Conservation (phyloP, 192 early-diverging fungal species). For the Ambispora gerdemannii region DNA sequence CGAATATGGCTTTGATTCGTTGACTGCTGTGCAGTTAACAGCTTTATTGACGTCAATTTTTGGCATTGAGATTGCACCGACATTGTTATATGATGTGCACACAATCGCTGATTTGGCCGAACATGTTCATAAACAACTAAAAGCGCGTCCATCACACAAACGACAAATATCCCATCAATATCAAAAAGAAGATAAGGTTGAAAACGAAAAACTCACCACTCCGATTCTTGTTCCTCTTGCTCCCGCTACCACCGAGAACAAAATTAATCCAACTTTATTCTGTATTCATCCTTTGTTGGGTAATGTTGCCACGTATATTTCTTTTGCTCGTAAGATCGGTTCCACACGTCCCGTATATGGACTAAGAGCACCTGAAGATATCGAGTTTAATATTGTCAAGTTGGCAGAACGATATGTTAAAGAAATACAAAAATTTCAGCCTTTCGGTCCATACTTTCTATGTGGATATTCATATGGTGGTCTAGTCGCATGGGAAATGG, state of each 20-base stretch:
- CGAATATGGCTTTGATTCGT: conserved; percentile 26
- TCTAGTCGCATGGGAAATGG: conserved; percentile 29
- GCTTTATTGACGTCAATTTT: conserved; percentile 23
- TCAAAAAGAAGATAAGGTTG: too few species aligned
- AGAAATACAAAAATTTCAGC: neutral
- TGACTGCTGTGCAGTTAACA: conserved; percentile 18
- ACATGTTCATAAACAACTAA: neutral
- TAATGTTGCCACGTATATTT: conserved; percentile 26
- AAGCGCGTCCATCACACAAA: too few species aligned
- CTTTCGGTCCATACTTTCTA: conserved; percentile 18
- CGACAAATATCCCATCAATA: too few species aligned
- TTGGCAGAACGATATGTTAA: conserved; percentile 1
- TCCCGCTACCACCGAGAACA: neutral
- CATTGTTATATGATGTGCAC: conserved; percentile 14
- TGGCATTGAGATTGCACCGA: conserved; percentile 1
- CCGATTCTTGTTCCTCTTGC: conserved; percentile 6
- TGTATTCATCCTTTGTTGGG: conserved; percentile 24
- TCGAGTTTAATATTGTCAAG: neutral
- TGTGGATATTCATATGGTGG: conserved; percentile 31
- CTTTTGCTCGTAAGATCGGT: conserved; percentile 17
- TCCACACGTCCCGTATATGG: conserved; percentile 27
- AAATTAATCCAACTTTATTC: conserved; percentile 23
- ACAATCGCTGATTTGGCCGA: neutral
- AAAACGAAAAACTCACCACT: too few species aligned
- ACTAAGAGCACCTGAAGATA: conserved; percentile 10